Percentiles rank a stretch among this genome's conserved stretches.
These are phyloP conservation scores for Sphaerostilbella broomeana DNA, from an alignment of 2,329 filamentous ascomycete genomes.

Conservation along the genomic window DNA sequence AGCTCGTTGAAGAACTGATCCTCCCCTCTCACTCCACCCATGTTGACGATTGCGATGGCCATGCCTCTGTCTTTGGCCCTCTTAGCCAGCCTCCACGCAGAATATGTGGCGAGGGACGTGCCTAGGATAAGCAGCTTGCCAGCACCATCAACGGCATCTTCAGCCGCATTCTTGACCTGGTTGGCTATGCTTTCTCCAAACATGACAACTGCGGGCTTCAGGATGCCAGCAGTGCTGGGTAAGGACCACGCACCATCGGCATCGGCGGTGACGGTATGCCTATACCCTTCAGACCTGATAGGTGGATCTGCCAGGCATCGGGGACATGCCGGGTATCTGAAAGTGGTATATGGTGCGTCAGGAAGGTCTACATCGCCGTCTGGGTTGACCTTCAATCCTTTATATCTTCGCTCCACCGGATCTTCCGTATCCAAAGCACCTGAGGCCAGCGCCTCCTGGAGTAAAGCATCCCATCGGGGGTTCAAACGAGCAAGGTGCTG, in stretches of 20 bases:
- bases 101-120: conserved; percentile 90
- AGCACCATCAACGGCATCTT: conserved; percentile 71
- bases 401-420: conserved; percentile 57
- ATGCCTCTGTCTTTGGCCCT: conserved; percentile 74
- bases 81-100: conserved; percentile 84
- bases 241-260: conserved; percentile 70
- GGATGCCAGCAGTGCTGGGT: conserved; percentile 63
- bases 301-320: conserved; percentile 64
- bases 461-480: conserved; percentile 74
- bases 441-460: conserved; percentile 62
- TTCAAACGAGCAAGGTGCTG: conserved; percentile 69
- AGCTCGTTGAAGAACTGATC: conserved; percentile 61
- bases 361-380: conserved; percentile 93
- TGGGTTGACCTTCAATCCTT: conserved; percentile 77
- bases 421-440: conserved; percentile 76
- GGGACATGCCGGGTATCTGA: conserved; percentile 86
- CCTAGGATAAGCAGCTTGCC: conserved; percentile 73
- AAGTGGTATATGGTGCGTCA: conserved; percentile 78
- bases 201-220: conserved; percentile 94
- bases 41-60: conserved; percentile 80
- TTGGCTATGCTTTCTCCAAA: conserved; percentile 82
- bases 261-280: conserved; percentile 61
- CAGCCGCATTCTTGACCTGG: conserved; percentile 66
- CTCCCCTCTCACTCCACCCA: conserved; percentile 77
- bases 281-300: conserved; percentile 45